These are phyloP conservation scores for Hericium alpestre DNA, from an alignment of 768 basidiomycete species.

Conservation along the genomic window DNA sequence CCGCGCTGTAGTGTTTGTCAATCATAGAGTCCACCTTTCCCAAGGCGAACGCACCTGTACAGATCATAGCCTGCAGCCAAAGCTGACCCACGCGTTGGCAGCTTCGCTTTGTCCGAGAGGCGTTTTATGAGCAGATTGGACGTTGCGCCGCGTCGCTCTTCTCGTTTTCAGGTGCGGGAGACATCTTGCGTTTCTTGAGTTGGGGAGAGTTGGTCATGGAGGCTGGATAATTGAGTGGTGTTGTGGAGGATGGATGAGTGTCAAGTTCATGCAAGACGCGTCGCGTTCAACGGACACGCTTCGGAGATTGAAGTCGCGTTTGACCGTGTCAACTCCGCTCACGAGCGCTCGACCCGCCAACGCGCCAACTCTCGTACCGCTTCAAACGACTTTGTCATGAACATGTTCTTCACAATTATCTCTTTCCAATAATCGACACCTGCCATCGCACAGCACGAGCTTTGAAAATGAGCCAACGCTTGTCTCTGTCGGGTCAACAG, in stretches of 20 bases:
- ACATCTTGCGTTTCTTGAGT: slow-evolving; percentile 54
- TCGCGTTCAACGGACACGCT: neutral
- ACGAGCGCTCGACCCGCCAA: neutral
- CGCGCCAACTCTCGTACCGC: neutral
- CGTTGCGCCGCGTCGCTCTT: slow-evolving; percentile 23
- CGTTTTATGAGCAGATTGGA: slow-evolving; percentile 71
- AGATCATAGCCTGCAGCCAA: slow-evolving; percentile 93
- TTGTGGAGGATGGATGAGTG: neutral
- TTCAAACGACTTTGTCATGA: neutral
- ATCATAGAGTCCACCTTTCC: neutral
- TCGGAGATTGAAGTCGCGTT: neutral
- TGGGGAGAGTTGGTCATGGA: slow-evolving; percentile 5
- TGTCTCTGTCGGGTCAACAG: neutral
- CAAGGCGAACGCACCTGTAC: slow-evolving; percentile 53
- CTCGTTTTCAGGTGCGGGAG: slow-evolving; percentile 23
- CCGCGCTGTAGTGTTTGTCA: slow-evolving; percentile 46
- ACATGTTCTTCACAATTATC: neutral
- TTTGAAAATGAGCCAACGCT: neutral
- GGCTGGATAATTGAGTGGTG: neutral
- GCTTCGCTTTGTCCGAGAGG: slow-evolving; percentile 67
- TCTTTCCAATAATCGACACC: no score
- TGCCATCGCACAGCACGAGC: no score
- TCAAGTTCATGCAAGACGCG: neutral
- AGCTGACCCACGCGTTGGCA: slow-evolving; percentile 80
- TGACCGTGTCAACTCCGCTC: slow-evolving; percentile 4